Conservation (phyloP, 164 flowering plant genomes). For the Paratinospora sagittata region DNA sequence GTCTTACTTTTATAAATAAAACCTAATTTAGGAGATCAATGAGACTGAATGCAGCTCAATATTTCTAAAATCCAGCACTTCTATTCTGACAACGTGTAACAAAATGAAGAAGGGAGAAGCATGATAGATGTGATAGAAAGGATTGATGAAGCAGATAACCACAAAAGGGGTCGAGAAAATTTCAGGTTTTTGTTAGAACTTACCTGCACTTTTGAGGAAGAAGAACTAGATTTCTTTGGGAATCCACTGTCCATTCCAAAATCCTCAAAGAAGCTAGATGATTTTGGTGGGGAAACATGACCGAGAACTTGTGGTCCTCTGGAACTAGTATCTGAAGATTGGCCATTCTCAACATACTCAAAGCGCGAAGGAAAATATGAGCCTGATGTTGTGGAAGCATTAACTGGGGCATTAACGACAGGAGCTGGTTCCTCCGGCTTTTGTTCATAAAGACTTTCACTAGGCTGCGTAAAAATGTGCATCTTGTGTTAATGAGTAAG, state of each 20-base stretch:
- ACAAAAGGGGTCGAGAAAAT: not conserved
- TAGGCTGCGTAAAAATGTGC: constrained; percentile 50
- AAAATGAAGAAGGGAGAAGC: no score
- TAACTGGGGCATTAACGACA: constrained; percentile 40
- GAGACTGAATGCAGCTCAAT: not conserved
- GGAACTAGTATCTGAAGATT: constrained; percentile 45
- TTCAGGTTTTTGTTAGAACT: constrained; percentile 9
- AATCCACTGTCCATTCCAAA: constrained; percentile 87
- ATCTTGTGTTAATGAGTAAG: not conserved
- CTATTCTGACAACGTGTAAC: no score
- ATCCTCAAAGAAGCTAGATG: constrained; percentile 82
- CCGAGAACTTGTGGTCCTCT: constrained; percentile 46
- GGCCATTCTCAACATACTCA: constrained; percentile 69
- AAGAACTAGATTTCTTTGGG: constrained; percentile 52
- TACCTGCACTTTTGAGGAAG: constrained; percentile 74
- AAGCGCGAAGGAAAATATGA: constrained; percentile 70
- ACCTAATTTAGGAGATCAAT: no score
- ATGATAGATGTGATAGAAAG: not conserved
- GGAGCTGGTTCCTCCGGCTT: constrained; percentile 88
- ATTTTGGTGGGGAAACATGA: constrained; percentile 88
- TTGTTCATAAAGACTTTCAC: constrained; percentile 89
- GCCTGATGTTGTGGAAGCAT: constrained; percentile 26
- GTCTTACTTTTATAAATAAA: no score
- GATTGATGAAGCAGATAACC: not conserved
- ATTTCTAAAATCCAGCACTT: not conserved